Evolutionary conservation across 305 asterid species (phyloP).

Genomic region (Nicotiana rustica): DNA sequence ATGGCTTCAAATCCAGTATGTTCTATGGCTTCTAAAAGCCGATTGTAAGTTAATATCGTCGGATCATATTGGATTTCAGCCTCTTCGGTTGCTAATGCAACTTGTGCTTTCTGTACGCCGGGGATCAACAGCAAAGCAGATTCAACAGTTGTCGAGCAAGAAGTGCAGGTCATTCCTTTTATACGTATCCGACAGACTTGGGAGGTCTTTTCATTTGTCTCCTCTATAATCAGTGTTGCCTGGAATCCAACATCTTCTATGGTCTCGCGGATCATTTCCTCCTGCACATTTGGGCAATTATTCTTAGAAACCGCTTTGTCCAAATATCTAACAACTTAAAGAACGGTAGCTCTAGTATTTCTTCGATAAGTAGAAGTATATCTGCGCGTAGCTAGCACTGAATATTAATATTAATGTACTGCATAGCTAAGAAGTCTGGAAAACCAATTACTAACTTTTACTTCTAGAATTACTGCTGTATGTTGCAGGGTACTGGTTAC

Average conservation of each 20-base stretch:
- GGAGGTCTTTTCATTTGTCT: constrained; percentile 47
- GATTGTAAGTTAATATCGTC: constrained; percentile 48
- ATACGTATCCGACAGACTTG: constrained; percentile 67
- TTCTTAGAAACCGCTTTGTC: not conserved
- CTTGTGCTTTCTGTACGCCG: constrained; percentile 67
- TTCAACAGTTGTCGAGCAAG: constrained; percentile 79
- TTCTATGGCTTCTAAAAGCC: constrained; percentile 55
- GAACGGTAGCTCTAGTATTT: not conserved
- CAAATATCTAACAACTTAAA: not conserved
- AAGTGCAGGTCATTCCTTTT: constrained; percentile 82
- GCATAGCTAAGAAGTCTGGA: not conserved
- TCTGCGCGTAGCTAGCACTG: not conserved
- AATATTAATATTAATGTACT: not conserved
- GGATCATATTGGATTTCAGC: constrained; percentile 77
- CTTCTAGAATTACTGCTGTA: constrained; percentile 1
- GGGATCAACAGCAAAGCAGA: constrained; percentile 58
- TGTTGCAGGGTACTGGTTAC: not conserved
- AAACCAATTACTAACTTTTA: not conserved
- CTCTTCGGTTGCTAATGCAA: constrained; percentile 81
- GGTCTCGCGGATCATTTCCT: constrained; percentile 71
- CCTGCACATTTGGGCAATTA: constrained; percentile 47
- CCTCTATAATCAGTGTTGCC: constrained; percentile 59
- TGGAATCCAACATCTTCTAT: constrained; percentile 83
- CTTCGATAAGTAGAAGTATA: not conserved
- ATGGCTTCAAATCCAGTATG: constrained; percentile 68